Conservation (phyloP, 208 protist species). For the Acanthamoeba lenticulata region DNA sequence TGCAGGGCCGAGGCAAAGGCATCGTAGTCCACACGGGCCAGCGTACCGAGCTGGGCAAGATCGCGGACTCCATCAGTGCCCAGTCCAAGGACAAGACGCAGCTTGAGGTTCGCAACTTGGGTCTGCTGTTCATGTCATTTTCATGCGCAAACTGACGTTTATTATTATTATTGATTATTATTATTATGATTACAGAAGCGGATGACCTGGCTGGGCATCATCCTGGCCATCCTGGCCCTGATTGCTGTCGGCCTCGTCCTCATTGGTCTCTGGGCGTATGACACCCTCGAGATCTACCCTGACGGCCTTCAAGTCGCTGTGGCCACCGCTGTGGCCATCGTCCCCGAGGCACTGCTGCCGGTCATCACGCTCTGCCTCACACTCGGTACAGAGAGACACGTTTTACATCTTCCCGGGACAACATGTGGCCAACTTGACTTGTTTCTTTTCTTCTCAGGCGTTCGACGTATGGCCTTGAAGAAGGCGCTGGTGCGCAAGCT, state of each 20-base stretch:
- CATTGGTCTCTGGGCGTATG: slow-evolving; percentile 1
- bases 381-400: background rate
- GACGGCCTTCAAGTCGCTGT: slow-evolving; percentile 90
- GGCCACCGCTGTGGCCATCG: slow-evolving; percentile 96
- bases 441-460: background rate
- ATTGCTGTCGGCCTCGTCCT: slow-evolving; percentile 33
- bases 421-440: background rate
- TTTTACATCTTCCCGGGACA: background rate
- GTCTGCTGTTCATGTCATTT: background rate
- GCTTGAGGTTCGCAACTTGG: background rate
- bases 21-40: slow-evolving; percentile 53
- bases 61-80: background rate
- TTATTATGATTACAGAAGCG: background rate
- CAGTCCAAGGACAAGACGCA: background rate
- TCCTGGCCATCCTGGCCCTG: slow-evolving; percentile 3
- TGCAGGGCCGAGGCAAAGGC: slow-evolving; percentile 29
- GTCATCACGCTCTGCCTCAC: slow-evolving; percentile 71
- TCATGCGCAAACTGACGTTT: background rate
- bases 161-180: background rate
- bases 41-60: slow-evolving; percentile 46
- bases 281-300: background rate
- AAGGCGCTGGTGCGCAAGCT: slow-evolving; percentile 57
- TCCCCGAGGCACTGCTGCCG: slow-evolving; percentile 97
- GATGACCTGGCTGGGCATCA: slow-evolving; percentile 53
- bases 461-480: slow-evolving; percentile 91